Base-by-base conservation (phyloP, 169 alveolate genomes). In the Eimeria sp. region DNA sequence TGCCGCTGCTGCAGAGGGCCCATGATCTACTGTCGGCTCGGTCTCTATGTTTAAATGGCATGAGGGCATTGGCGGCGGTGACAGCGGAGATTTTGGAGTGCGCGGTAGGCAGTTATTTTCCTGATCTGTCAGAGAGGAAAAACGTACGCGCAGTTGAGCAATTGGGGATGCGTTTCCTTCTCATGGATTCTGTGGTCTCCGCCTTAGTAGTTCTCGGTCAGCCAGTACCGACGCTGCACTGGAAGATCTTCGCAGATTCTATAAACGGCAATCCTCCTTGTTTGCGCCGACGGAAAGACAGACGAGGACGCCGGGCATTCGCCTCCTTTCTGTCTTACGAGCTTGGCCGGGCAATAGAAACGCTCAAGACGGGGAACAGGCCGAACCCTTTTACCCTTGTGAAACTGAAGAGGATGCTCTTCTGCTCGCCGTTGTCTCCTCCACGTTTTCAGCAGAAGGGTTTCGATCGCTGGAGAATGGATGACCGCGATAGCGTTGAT, bases 371-470 rank as follows among this genome's bases (percentile, higher is more conserved):
- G 30, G 85, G 85, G 18, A 4, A 11, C 14, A 16, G 85, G 40
- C 85, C 85, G 54, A 14, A 8, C 0, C 40, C 85, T 8, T 6
- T n/a, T 40, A 37, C 40, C 18, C 85, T 76, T 25, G 10, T 76
- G 62, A 16, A 20, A 3, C 16, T 76, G 23, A 76, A 76, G 33
- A 14, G 85, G 40, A 76, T 76, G 85, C 85, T 76, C 30, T 76
- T 76, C 85, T 76, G 85, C 85, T 18, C 60, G 33, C 37, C 85
- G 20, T 76, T 23, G 6, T 76, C 85, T 25, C 85, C 85, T 18
- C 18, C 85, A 6, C 60, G 56, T 18, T 76, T 43, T 27, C 40
- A 25, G 4, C 9, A 6, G 46, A 10, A 4, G 33, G 85, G 46
- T 23, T 76, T 20, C 58, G 85, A 76, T 25, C 62, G 9, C 30